These are phyloP conservation scores for Aspergillus sergii DNA, from an alignment of 2,329 filamentous ascomycete species.

Conservation along the genomic window DNA sequence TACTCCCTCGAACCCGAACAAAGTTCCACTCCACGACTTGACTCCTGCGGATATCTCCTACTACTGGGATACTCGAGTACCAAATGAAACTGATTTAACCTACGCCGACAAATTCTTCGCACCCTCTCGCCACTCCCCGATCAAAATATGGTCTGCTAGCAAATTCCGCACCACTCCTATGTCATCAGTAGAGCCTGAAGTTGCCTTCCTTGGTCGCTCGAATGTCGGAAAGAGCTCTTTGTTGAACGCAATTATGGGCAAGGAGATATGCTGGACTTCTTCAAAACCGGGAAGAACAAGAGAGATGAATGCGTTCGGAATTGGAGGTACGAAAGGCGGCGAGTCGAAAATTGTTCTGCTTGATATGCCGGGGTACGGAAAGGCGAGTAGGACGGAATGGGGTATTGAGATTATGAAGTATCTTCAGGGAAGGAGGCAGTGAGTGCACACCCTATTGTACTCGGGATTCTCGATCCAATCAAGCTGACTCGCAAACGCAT, in stretches of 20 bases:
- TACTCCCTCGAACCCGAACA: constrained; percentile 24
- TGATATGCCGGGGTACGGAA: constrained; percentile 73
- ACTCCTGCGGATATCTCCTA: constrained; percentile 41
- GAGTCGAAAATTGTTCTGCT: constrained; percentile 59
- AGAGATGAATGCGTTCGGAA: constrained; percentile 67
- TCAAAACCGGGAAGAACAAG: constrained; percentile 64
- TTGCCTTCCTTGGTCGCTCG: constrained; percentile 68
- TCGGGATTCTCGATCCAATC: not conserved
- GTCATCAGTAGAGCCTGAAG: constrained; percentile 58
- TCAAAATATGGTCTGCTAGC: constrained; percentile 62
- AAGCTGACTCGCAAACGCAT: not conserved
- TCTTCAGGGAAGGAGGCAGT: constrained; percentile 63
- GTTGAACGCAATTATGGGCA: constrained; percentile 64
- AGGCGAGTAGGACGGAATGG: constrained; percentile 64
- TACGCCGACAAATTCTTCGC: constrained; percentile 52
- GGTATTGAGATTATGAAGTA: constrained; percentile 71
- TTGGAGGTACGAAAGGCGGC: constrained; percentile 53
- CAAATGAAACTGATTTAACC: constrained; percentile 46
- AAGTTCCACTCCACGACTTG: constrained; percentile 33
- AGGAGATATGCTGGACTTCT: constrained; percentile 57
- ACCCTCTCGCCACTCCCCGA: constrained; percentile 49
- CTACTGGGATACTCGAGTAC: constrained; percentile 56
- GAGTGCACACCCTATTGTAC: constrained; percentile 22
- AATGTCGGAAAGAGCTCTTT: constrained; percentile 72
- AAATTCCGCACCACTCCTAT: constrained; percentile 63